These are phyloP conservation scores for Ogataea thermomethanolica DNA, from an alignment of 805 yeast genomes.

Conservation along the genomic window DNA sequence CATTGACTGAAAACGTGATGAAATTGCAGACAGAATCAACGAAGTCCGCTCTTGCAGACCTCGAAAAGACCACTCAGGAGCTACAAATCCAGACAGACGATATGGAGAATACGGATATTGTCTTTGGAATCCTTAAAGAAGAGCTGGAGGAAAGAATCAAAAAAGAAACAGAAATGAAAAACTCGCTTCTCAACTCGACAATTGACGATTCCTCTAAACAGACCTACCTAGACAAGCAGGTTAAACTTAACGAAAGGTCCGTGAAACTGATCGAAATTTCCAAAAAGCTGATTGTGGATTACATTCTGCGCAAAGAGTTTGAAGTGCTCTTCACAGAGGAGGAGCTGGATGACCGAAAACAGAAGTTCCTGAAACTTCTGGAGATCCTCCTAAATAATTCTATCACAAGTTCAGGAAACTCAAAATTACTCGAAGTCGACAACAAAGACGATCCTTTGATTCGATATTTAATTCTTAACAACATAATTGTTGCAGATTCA, in stretches of 20 bases:
- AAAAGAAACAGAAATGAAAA: slow-evolving; percentile 6
- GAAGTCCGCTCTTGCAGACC: slow-evolving; percentile 1
- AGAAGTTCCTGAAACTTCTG: slow-evolving; percentile 26
- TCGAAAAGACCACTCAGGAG: slow-evolving; percentile 1
- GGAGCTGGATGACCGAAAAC: slow-evolving; percentile 20
- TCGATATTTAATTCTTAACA: slow-evolving; percentile 30
- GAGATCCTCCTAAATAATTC: slow-evolving; percentile 33
- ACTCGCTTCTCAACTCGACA: slow-evolving; percentile 6
- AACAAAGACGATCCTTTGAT: slow-evolving; percentile 34
- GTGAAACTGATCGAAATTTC: slow-evolving; percentile 23
- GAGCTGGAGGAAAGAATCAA: slow-evolving; percentile 10
- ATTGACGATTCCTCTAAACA: slow-evolving; percentile 3
- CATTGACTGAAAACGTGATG: slow-evolving; percentile 23
- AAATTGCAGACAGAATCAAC: slow-evolving; percentile 12
- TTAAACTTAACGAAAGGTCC: slow-evolving; percentile 19
- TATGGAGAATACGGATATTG: slow-evolving; percentile 6
- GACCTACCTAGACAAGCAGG: slow-evolving; percentile 10
- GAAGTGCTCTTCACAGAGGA: slow-evolving; percentile 20
- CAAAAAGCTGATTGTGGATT: slow-evolving; percentile 27
- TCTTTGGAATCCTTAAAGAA: slow-evolving; percentile 6
- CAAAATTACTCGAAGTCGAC: slow-evolving; percentile 23
- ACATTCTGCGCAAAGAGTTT: slow-evolving; percentile 27
- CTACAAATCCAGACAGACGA: slow-evolving; percentile 2
- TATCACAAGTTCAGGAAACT: slow-evolving; percentile 15
- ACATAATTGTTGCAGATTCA: slow-evolving; percentile 27